Percentiles rank a stretch among this genome's conserved stretches.
Evolutionary conservation across 768 basidiomycete genomes (phyloP).

Genomic region (Epithele typhae): DNA sequence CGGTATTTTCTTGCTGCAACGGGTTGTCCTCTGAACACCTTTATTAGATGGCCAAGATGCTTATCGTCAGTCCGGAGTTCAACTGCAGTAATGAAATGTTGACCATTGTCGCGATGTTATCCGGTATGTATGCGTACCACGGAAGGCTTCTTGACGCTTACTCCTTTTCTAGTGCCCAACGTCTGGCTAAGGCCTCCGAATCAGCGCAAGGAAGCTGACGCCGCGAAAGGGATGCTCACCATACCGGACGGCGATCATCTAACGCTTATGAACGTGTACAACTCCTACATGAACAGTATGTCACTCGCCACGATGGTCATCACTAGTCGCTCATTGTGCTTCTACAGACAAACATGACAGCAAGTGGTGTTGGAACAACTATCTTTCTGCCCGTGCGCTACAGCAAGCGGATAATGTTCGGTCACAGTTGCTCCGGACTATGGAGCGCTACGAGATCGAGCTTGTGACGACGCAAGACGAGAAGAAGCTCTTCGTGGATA

Average conservation of each 20-base stretch:
- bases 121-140: slow-evolving; percentile 56
- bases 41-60: slow-evolving; percentile 79
- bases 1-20: no score
- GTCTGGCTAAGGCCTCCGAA: slow-evolving; percentile 92
- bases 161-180: slow-evolving; percentile 62
- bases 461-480: slow-evolving; percentile 62
- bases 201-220: slow-evolving; percentile 86
- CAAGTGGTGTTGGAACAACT: slow-evolving; percentile 91
- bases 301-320: slow-evolving; percentile 1
- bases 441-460: slow-evolving; percentile 88
- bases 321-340: not conserved
- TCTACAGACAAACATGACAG: slow-evolving; percentile 64
- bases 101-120: slow-evolving; percentile 95
- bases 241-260: slow-evolving; percentile 97
- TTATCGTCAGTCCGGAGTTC: slow-evolving; percentile 93
- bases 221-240: slow-evolving; percentile 81
- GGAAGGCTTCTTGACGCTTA: not conserved
- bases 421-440: slow-evolving; percentile 78
- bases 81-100: slow-evolving; percentile 94
- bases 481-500: slow-evolving; percentile 51
- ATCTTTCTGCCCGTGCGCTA: slow-evolving; percentile 77
- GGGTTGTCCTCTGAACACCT: not conserved
- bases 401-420: slow-evolving; percentile 93
- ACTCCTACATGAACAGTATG: slow-evolving; percentile 83
- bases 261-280: slow-evolving; percentile 92